Conservation (phyloP, 768 basidiomycete species). For the Russula sp. region DNA sequence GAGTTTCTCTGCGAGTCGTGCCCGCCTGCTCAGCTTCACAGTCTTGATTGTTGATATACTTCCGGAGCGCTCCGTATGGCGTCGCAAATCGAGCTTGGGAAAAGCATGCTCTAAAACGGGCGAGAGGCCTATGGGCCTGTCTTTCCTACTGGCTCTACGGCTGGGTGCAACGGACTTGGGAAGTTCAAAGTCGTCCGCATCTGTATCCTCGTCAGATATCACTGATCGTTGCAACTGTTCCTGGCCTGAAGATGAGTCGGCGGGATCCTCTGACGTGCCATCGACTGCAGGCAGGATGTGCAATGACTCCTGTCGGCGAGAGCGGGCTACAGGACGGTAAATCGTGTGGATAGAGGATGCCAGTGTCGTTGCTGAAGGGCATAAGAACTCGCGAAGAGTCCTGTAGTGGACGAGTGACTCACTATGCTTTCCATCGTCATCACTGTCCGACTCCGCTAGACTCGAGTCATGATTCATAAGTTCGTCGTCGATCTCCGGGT, state of each 20-base stretch:
- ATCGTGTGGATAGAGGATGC: slow-evolving; percentile 88
- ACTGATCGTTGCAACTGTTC: slow-evolving; percentile 4
- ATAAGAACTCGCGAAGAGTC: background rate
- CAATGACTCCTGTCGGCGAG: slow-evolving; percentile 38
- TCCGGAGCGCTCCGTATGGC: slow-evolving; percentile 27
- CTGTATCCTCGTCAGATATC: slow-evolving; percentile 23
- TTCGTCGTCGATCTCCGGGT: slow-evolving; percentile 65
- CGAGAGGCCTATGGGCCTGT: slow-evolving; percentile 8
- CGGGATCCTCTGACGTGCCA: slow-evolving; percentile 20
- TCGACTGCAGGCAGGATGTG: slow-evolving; percentile 16
- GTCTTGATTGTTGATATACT: slow-evolving; percentile 67
- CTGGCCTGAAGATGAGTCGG: slow-evolving; percentile 1
- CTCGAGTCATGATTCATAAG: slow-evolving; percentile 37
- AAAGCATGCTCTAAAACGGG: slow-evolving; percentile 13
- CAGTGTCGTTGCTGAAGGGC: slow-evolving; percentile 39
- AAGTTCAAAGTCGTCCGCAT: slow-evolving; percentile 25
- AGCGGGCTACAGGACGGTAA: slow-evolving; percentile 72
- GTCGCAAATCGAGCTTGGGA: slow-evolving; percentile 15
- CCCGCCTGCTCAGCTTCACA: slow-evolving; percentile 59
- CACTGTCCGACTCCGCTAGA: slow-evolving; percentile 52
- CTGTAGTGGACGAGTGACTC: slow-evolving; percentile 5
- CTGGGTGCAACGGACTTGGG: slow-evolving; percentile 13
- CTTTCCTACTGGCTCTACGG: slow-evolving; percentile 11
- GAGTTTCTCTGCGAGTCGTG: slow-evolving; percentile 79
- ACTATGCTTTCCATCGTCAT: slow-evolving; percentile 51